A percentile compares a stretch with the other conserved stretches of the same genome.
These are phyloP conservation scores for Carex arenaria DNA, from an alignment of 202 grass and related monocot genomes.

Conservation along the genomic window DNA sequence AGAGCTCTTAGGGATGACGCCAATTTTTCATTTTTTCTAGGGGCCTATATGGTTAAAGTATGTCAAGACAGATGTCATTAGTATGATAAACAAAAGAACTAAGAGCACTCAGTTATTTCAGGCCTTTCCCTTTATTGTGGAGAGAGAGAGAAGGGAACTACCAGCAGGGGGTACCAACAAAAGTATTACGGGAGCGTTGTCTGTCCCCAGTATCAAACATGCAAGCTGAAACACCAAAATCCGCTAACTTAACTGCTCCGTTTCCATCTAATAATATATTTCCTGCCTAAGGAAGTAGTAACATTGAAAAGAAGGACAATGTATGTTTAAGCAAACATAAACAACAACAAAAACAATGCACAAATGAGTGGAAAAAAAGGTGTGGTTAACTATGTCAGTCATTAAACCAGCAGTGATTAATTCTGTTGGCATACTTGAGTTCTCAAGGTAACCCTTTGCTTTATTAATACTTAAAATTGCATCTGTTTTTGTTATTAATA, in stretches of 20 bases:
- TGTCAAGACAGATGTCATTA: neutral
- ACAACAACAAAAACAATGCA: conserved; percentile 11
- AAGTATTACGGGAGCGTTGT: conserved; percentile 88
- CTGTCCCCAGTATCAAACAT: conserved; percentile 99
- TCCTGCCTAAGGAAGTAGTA: conserved; percentile 79
- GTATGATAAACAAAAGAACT: conserved; percentile 1
- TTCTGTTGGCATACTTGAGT: neutral
- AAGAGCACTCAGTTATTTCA: neutral
- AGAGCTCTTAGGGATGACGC: neutral
- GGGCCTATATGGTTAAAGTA: neutral
- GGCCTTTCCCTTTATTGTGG: neutral
- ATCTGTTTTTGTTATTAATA: neutral
- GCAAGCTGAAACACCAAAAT: conserved; percentile 92
- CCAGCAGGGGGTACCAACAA: conserved; percentile 98
- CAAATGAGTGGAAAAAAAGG: neutral
- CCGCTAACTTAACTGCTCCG: conserved; percentile 91
- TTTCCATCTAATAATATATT: conserved; percentile 95
- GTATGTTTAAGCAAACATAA: conserved; percentile 14
- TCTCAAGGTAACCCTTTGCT: neutral
- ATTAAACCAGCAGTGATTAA: neutral
- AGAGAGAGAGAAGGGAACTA: conserved; percentile 24
- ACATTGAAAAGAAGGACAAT: conserved; percentile 25
- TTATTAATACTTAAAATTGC: neutral
- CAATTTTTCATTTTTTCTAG: neutral
- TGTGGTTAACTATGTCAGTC: neutral